Base-by-base conservation (phyloP, 164 flowering plant species). In the Vitis amurensis region DNA sequence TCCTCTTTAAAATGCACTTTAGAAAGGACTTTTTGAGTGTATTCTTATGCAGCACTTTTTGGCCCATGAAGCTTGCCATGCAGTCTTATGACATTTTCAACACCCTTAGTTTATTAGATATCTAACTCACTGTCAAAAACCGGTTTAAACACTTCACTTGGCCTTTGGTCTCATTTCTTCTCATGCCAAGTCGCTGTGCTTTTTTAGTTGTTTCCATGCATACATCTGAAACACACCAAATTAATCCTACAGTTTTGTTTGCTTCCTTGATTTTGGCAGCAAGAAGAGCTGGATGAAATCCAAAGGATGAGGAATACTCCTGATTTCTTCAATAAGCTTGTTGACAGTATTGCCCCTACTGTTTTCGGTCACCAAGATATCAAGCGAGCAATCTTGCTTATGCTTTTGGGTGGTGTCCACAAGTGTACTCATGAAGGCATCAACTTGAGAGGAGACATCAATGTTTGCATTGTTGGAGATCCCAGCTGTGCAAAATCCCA, bases 401-500 rank as follows among this genome's bases (percentile, higher is more conserved):
- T 95, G 99, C 89, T 95, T 51, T 53, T 91, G 72, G 92, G 99
- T 66, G 99, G 99, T 50, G 96, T 95, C 52, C 99, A 95, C 84
- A 95, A 95, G 83, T 62, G 74, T 59, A 92, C 99, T 65, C 97
- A 91, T 76, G 99, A 95, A 86, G 98, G 99, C 79, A 95, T 95
- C 76, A 91, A 90, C 73, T 79, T 95, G 65, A 88, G 99, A 80
- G 99, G 99, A 17, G 99, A 95, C 76, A 90, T 95, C 71, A 95
- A 95, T 82, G 98, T 93, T 49, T 93, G 98, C 75, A 90, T 95
- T 73, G 99, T 95, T 76, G 99, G 99, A 59, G 99, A 95, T 79
- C 99, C 99, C 55, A 93, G 99, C 78, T 93, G 98, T 80, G 98
- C 98, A 51, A 95, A 95, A 78, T 95, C 99, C 76, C 99, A 95